Evolutionary conservation across 441 rosid species (phyloP).

Genomic region (Populus tomentosa): DNA sequence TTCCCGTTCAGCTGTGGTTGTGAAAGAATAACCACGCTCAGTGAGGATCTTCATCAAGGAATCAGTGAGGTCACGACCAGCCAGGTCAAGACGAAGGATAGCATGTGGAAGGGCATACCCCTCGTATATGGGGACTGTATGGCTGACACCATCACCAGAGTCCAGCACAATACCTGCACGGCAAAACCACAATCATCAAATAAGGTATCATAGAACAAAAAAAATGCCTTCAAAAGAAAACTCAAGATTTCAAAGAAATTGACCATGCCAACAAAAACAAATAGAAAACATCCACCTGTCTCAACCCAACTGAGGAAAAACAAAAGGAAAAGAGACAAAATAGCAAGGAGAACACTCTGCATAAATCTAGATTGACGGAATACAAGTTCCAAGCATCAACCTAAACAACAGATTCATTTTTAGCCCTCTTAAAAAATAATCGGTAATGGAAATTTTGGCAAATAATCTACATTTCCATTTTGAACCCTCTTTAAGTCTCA

Average conservation of each 20-base stretch:
- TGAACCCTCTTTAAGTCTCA: not conserved
- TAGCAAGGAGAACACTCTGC: not conserved
- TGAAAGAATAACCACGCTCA: constrained; percentile 78
- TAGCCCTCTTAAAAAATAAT: not conserved
- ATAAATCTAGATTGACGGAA: not conserved
- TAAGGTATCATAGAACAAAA: not conserved
- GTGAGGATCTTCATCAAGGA: constrained; percentile 68
- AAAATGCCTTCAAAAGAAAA: not conserved
- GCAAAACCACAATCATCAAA: not conserved
- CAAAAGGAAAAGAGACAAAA: not conserved
- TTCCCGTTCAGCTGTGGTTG: constrained; percentile 79
- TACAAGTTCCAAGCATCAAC: not conserved
- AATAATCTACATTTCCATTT: not conserved
- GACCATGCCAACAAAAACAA: not conserved
- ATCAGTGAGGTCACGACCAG: constrained; percentile 77
- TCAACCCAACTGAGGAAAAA: not conserved
- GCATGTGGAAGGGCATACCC: constrained; percentile 75
- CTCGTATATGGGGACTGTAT: constrained; percentile 73
- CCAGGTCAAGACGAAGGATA: constrained; percentile 76
- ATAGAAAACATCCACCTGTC: not conserved
- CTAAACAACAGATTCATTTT: not conserved
- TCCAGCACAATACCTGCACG: constrained; percentile 69
- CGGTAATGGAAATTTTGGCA: not conserved
- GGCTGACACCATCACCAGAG: constrained; percentile 74
- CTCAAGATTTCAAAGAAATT: not conserved